phyloP scores from a whole-genome alignment of 129 eudicot genomes.

The Centrapalus pauciflorus region DNA sequence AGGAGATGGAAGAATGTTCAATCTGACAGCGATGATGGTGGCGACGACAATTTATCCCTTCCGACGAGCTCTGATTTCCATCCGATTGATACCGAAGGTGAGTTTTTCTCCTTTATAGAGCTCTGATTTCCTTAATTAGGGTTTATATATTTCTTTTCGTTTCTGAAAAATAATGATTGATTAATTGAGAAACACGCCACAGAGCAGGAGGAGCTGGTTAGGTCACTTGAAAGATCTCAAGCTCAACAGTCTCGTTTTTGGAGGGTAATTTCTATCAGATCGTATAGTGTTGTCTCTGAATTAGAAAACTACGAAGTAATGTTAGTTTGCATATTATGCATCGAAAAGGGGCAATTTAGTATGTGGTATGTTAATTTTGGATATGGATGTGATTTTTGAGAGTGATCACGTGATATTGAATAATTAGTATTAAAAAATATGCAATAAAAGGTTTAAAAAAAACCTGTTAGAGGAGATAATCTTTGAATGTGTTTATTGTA shows the following conservation, averaged over 20 bases:
- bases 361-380: no score
- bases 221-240: conserved; percentile 59
- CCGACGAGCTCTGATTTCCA: conserved; percentile 75
- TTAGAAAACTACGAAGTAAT: background rate
- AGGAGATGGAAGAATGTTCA: conserved; percentile 46
- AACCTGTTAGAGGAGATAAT: no score
- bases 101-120: background rate
- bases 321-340: background rate
- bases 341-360: background rate
- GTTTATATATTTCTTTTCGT: background rate
- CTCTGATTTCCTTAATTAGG: conserved; percentile 4
- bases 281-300: background rate
- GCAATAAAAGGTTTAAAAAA: no score
- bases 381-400: no score
- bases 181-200: conserved; percentile 3
- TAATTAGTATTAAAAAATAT: no score
- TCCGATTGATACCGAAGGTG: conserved; percentile 76
- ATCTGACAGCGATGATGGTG: conserved; percentile 17
- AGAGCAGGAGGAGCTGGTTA: conserved; percentile 91
- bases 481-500: no score
- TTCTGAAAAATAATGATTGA: background rate
- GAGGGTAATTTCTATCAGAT: conserved; percentile 44
- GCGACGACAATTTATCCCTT: conserved; percentile 49
- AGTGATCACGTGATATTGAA: no score
- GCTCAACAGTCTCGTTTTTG: conserved; percentile 71